These are phyloP conservation scores for Stephanocyclus meneghinianus DNA, from an alignment of 352 stramenopile species.

Conservation along the genomic window DNA sequence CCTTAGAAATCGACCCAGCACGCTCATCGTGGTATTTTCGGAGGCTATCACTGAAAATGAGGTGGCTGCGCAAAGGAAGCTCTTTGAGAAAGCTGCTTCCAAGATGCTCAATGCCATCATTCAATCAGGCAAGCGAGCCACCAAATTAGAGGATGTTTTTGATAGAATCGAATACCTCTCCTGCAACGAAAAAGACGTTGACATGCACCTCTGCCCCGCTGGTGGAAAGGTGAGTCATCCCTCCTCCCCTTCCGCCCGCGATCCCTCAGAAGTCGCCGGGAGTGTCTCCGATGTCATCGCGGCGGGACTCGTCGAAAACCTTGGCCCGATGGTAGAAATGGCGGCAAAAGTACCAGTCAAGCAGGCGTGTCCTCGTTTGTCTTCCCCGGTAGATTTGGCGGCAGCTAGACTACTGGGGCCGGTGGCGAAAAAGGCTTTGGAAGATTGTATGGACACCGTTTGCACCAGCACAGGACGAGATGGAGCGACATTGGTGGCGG, in stretches of 20 bases:
- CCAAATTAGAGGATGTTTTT: slow-evolving; percentile 67
- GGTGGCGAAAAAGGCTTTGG: slow-evolving; percentile 43
- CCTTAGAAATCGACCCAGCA: slow-evolving; percentile 18
- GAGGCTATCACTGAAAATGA: slow-evolving; percentile 19
- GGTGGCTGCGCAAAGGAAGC: slow-evolving; percentile 23
- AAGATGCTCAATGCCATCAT: slow-evolving; percentile 60
- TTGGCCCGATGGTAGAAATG: slow-evolving; percentile 46
- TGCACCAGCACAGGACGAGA: slow-evolving; percentile 19
- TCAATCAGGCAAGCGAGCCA: slow-evolving; percentile 40
- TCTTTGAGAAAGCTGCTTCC: slow-evolving; percentile 54
- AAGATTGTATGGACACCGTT: slow-evolving; percentile 51
- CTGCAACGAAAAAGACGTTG: slow-evolving; percentile 30
- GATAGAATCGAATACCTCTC: slow-evolving; percentile 64
- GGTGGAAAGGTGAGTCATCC: slow-evolving; percentile 40
- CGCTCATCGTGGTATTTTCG: slow-evolving; percentile 52
- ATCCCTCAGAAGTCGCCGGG: slow-evolving; percentile 55
- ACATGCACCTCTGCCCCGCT: slow-evolving; percentile 54
- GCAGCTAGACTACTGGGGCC: slow-evolving; percentile 60
- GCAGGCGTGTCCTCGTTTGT: slow-evolving; percentile 27
- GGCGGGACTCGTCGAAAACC: slow-evolving; percentile 44
- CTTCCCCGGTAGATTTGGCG: slow-evolving; percentile 61
- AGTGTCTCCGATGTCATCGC: slow-evolving; percentile 22
- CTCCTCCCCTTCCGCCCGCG: slow-evolving; percentile 36
- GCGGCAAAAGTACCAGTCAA: slow-evolving; percentile 40
- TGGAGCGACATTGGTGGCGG: slow-evolving; percentile 45